Evolutionary conservation across 2,329 filamentous ascomycete species (phyloP), one percentile per base, ranked within the genome.

Genomic region (Clonostachys chloroleuca): DNA sequence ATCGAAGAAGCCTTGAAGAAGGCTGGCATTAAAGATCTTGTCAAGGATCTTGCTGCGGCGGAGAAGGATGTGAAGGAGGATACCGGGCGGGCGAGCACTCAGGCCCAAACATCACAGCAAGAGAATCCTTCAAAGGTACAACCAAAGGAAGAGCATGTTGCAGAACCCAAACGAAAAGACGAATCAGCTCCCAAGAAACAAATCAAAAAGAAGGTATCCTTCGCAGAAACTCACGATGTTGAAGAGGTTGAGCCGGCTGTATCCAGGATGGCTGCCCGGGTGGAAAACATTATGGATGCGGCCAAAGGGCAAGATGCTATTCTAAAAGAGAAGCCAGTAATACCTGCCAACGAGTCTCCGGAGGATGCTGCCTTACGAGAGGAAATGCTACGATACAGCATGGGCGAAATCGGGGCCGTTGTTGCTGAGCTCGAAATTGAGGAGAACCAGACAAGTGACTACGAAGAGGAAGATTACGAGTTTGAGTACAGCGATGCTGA

Each of bases 351-450:
- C 45, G 94, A 99, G 57, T 81, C 86, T 0, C 74, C 80, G 12
- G 91, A 95, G 54, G 92, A 96, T 52, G 87, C 90, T 5, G 78
- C 78, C 34, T 66, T 96, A 20, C 84, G 94, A 6, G 81, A 85
- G 48, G 85, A 96, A 59, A 97, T 99, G 92, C 75, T 97, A 8
- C 79, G 88, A 52, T 99, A 97, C 61, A 86, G 89, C 51, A 77
- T 96, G 66, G 85, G 86, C 41, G 92, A 97, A 64, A 85, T 99
- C 48, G 90, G 91, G 5, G 83, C 89, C 36, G 88, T 99, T 4
- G 94, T 99, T 14, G 94, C 94, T 14, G 91, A 97, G 67, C 78
- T 99, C 42, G 82, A 95, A 49, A 66, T 97, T 3, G 89, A 95
- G 52, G 85, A 92, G 50, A 80, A 75, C 20, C 72, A 74, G 12